Evolutionary conservation across 139 green algal species (phyloP).

Genomic region (Eudorina sp.): DNA sequence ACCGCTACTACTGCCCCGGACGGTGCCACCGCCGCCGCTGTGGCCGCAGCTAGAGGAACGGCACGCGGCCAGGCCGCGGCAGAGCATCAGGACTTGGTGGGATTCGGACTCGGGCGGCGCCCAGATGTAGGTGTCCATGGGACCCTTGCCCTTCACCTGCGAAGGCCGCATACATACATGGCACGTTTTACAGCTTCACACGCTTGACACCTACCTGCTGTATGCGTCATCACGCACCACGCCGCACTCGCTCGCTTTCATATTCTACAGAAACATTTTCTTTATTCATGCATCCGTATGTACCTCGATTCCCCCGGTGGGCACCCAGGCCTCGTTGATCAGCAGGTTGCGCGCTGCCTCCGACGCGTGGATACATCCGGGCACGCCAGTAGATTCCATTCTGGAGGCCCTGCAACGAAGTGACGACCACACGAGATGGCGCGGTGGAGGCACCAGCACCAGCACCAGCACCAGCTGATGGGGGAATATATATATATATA

Average conservation of each 20-base stretch:
- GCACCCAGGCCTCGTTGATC: conserved; percentile 8
- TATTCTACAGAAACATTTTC: not conserved
- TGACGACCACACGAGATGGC: too few relatives aligned
- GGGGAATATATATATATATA: too few relatives aligned
- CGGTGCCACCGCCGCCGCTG: not conserved
- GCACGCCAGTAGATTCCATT: not conserved
- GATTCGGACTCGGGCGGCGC: too few relatives aligned
- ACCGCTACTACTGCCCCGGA: not conserved
- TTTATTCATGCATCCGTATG: not conserved
- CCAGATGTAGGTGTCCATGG: conserved; percentile 21
- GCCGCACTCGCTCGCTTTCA: not conserved
- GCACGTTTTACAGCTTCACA: too few relatives aligned
- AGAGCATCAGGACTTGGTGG: not conserved
- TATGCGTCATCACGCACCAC: not conserved
- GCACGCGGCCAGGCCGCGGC: not conserved
- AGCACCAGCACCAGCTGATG: too few relatives aligned
- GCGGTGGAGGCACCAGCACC: too few relatives aligned
- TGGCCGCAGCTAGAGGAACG: too few relatives aligned
- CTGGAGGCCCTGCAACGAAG: not conserved
- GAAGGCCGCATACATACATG: not conserved
- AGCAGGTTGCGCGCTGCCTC: not conserved
- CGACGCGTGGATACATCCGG: not conserved
- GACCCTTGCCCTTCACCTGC: conserved; percentile 25
- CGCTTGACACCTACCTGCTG: not conserved
- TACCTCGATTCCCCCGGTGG: conserved; percentile 20